Evolutionary conservation across 768 basidiomycete species (phyloP).

Genomic region (Hortiboletus campestris): DNA sequence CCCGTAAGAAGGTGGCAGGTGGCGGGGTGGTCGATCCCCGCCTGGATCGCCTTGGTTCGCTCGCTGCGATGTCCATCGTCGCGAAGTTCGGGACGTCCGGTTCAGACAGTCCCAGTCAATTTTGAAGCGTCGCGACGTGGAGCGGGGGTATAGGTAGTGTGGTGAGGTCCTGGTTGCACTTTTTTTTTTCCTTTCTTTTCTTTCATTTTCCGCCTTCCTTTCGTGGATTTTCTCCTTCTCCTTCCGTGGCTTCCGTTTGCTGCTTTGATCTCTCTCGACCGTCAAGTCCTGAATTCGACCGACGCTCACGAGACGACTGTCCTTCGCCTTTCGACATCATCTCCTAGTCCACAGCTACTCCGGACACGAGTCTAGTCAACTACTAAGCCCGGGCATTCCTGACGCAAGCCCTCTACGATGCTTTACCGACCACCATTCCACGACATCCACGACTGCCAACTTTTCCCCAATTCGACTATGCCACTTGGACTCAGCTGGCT

Average conservation of each 20-base stretch:
- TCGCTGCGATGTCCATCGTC: background rate
- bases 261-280: background rate
- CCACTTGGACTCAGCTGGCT: background rate
- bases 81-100: background rate
- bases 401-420: background rate
- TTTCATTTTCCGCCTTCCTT: background rate
- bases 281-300: background rate
- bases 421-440: background rate
- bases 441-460: background rate
- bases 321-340: background rate
- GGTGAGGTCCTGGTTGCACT: background rate
- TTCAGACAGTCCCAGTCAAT: background rate
- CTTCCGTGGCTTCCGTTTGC: background rate
- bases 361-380: background rate
- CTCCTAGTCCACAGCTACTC: background rate
- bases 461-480: background rate
- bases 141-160: background rate
- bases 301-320: background rate
- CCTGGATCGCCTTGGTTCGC: background rate
- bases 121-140: background rate
- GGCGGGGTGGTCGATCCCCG: background rate
- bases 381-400: background rate
- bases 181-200: background rate
- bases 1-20: slow-evolving; percentile 2
- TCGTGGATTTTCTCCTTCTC: background rate